Evolutionary conservation across 2,329 filamentous ascomycete genomes (phyloP), one percentile per base, ranked within the genome.

Genomic region (Xylariaceae sp.): DNA sequence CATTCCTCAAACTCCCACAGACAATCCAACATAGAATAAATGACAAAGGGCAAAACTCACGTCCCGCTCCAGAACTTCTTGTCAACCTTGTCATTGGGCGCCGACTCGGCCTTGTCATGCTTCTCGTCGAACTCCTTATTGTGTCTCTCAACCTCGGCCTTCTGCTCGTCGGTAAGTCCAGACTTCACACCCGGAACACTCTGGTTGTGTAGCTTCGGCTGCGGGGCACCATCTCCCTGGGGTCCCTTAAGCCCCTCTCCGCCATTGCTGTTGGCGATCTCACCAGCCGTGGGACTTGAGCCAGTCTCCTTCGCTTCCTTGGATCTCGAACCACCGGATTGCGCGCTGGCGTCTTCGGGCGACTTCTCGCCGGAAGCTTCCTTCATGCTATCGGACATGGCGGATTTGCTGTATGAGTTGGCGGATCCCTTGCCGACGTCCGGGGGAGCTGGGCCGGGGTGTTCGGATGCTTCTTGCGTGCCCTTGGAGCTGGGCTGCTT

Each of bases 81-180:
- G 53, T 81, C 70, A 2, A 84, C 80, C 68, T 78, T 78, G 52
- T 82, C 78, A 1, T 70, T 66, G 1, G 62, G 68, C 0, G 76
- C 75, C 3, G 58, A 42, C 6, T 67, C 60, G 0, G 75, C 73
- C 12, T 67, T 71, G 51, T 80, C 81, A 60, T 84, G 76, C 56
- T 75, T 76, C 59, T 74, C 63, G 44, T 78, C 78, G 64, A 85
- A 84, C 1, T 84, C 79, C 57, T 55, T 57, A 54, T 86, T 86
- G 62, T 86, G 82, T 66, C 73, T 64, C 47, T 82, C 75, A 14
- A 84, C 82, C 67, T 84, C 81, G 41, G 69, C 70, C 65, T 77
- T 72, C 67, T 83, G 78, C 63, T 79, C 78, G 51, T 76, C 67
- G 18, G 69, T 77, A 54, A 81, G 60, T 6, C 68, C 62, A 47